Evolutionary conservation across 73 alveolate genomes (phyloP), one percentile per base, ranked within the genome.

Genomic region (Symbiodinium pilosum): DNA sequence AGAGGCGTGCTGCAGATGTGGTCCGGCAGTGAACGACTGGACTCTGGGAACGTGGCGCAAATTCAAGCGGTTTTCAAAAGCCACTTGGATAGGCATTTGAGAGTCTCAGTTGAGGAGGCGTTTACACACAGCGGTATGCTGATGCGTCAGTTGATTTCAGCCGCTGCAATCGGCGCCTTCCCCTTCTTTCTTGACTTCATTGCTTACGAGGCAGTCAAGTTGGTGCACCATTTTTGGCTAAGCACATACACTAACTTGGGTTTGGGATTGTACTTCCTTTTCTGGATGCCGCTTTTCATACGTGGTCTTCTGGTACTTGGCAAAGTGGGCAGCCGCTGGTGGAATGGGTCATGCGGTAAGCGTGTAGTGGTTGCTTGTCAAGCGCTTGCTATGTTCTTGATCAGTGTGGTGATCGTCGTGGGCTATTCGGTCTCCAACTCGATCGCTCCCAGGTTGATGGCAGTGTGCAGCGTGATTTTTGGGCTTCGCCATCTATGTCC

Each of bases 1-100:
- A n/a, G n/a, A n/a, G n/a, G 39, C n/a, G 93, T 86, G 54, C 68
- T 86, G 83, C 81, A 26, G 41, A 41, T 38, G 51, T 86, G 93
- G 93, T 44, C 93, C 39, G n/a, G n/a, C n/a, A n/a, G n/a, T n/a
- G n/a, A n/a, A n/a, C 73, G 24, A 28, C 18, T n/a, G 38, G 41
- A 64, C 30, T 51, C 38, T 30, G 20, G 52, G 21, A 47, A 86
- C 39, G 93, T 32, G 39, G 52, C 4, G 0, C 54, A 47, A 26
- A 64, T 64, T 26, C 77, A 64, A 26, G 41, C 75, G 16, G 83
- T 86, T 6, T 44, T 86, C 68, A 86, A 86, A n/a, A 16, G 26
- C 36, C 93, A 86, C 52, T n/a, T 86, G 54, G 93, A 86, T 4
- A n/a, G 34, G 51, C 93, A 86, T 34, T 26, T 86, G 40, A 47